Conservation (phyloP, 2,329 filamentous ascomycete genomes). For the Talaromyces amestolkiae region DNA sequence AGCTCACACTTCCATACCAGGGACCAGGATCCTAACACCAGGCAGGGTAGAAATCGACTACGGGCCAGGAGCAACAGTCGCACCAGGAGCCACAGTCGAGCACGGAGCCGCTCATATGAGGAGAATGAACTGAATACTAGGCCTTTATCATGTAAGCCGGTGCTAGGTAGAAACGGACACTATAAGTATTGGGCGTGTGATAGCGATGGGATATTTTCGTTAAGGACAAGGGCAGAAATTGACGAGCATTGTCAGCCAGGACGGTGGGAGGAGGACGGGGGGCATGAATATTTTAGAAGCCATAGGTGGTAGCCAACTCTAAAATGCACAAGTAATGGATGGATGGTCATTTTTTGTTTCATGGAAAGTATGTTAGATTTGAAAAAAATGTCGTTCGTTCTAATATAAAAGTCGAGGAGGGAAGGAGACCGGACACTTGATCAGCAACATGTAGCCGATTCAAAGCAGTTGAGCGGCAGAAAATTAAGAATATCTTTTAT, state of each 20-base stretch:
- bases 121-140: neutral
- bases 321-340: neutral
- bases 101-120: neutral
- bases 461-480: neutral
- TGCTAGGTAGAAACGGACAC: neutral
- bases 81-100: neutral
- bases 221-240: constrained; percentile 33
- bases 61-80: neutral
- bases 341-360: neutral
- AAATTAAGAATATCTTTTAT: too few species aligned
- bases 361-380: too few species aligned
- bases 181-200: constrained; percentile 36
- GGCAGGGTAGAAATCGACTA: neutral
- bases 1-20: neutral
- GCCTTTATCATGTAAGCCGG: neutral
- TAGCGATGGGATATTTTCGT: constrained; percentile 33
- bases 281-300: constrained; percentile 11
- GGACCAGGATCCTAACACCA: neutral
- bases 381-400: neutral
- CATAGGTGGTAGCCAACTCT: neutral
- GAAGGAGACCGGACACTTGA: neutral
- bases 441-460: neutral
- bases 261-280: constrained; percentile 24
- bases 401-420: neutral
- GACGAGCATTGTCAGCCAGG: constrained; percentile 31